Evolutionary conservation across 2,329 filamentous ascomycete genomes (phyloP).

Genomic region (Hypoxylon sp.): DNA sequence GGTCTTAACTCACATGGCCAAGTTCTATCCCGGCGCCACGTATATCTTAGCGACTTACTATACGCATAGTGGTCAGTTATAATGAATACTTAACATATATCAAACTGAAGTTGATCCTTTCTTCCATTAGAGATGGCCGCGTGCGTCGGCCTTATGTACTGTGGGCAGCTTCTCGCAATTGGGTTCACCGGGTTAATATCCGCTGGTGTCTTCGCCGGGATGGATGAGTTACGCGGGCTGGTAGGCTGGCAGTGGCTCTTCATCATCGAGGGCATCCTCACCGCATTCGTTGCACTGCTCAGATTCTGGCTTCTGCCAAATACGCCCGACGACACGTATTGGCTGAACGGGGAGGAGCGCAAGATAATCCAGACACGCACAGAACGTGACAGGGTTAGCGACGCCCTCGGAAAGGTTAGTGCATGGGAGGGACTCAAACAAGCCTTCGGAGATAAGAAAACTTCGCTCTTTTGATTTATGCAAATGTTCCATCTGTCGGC

Average conservation of each 20-base stretch:
- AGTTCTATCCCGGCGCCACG: slow-evolving; percentile 58
- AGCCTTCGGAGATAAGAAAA: slow-evolving; percentile 63
- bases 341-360: slow-evolving; percentile 62
- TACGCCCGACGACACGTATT: slow-evolving; percentile 57
- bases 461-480: slow-evolving; percentile 68
- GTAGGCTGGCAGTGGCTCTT: slow-evolving; percentile 64
- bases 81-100: not conserved
- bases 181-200: slow-evolving; percentile 71
- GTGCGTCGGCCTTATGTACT: slow-evolving; percentile 56
- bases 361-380: slow-evolving; percentile 63
- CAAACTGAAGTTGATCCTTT: not conserved
- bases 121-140: slow-evolving; percentile 49
- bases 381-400: slow-evolving; percentile 65
- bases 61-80: slow-evolving; percentile 55
- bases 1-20: slow-evolving; percentile 4
- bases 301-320: slow-evolving; percentile 69
- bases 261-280: slow-evolving; percentile 70
- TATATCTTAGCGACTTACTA: slow-evolving; percentile 64
- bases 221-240: slow-evolving; percentile 65
- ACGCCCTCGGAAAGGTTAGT: slow-evolving; percentile 55
- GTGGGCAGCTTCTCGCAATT: slow-evolving; percentile 55
- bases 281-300: slow-evolving; percentile 70
- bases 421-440: slow-evolving; percentile 63
- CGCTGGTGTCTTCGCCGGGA: slow-evolving; percentile 66
- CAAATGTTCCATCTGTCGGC: slow-evolving; percentile 68